Percentiles rank a stretch among this genome's conserved stretches.
Evolutionary conservation across 176 grass and related monocot species (phyloP).

Genomic region (Carex scoparia): DNA sequence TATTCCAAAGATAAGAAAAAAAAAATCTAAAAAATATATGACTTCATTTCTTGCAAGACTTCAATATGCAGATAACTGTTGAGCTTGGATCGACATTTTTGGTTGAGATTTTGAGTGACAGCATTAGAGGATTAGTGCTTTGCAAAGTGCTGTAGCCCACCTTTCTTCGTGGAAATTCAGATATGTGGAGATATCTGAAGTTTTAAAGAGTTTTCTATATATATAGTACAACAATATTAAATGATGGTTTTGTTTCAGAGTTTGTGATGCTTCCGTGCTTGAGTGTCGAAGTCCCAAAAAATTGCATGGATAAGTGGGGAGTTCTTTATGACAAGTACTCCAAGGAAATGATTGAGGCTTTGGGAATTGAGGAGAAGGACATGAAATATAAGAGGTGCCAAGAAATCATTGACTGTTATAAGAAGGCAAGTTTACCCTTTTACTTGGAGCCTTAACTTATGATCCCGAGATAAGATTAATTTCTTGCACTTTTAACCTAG

Average conservation of each 20-base stretch:
- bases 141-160: neutral
- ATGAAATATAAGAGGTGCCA: conserved; percentile 3
- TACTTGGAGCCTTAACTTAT: neutral
- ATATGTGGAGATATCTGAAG: neutral
- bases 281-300: neutral
- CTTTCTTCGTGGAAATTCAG: neutral
- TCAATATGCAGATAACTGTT: neutral
- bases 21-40: neutral
- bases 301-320: conserved; percentile 17
- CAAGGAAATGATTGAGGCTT: conserved; percentile 13
- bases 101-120: neutral
- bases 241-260: neutral
- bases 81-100: neutral
- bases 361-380: conserved; percentile 10
- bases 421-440: conserved; percentile 20
- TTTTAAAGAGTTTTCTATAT: neutral
- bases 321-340: conserved; percentile 7
- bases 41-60: neutral
- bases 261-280: conserved; percentile 21
- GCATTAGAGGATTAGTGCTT: neutral
- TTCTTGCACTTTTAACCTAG: neutral
- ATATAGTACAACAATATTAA: neutral
- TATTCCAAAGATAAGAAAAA: too few species aligned
- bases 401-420: conserved; percentile 19
- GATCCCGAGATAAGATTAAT: neutral